Conservation (phyloP, 495 filamentous ascomycete species). For the Neurospora tetraspora region DNA sequence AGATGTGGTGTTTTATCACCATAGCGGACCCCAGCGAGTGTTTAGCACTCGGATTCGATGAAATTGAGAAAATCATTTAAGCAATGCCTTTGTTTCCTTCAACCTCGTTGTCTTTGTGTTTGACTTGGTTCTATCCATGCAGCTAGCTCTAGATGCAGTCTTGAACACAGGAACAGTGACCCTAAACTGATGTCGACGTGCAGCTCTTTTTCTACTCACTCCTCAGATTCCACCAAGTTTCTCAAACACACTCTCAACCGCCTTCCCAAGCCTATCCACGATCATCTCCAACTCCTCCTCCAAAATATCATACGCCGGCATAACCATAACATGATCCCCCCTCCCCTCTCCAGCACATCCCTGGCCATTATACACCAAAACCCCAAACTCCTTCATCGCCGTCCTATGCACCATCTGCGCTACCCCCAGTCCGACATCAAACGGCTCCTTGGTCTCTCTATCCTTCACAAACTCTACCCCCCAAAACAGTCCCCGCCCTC, state of each 20-base stretch:
- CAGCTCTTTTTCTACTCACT: background rate
- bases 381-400: conserved; percentile 38
- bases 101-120: background rate
- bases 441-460: conserved; percentile 35
- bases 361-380: conserved; percentile 57
- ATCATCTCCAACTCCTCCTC: conserved; percentile 45
- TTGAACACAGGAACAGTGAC: background rate
- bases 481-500: conserved; percentile 55
- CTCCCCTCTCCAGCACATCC: conserved; percentile 53
- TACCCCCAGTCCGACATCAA: conserved; percentile 28
- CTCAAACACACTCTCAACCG: background rate
- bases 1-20: background rate
- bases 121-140: background rate
- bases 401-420: conserved; percentile 40
- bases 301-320: conserved; percentile 26
- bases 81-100: background rate
- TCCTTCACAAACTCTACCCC: conserved; percentile 48
- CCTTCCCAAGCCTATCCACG: conserved; percentile 25
- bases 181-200: background rate
- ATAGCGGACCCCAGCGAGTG: background rate
- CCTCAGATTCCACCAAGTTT: background rate
- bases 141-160: background rate
- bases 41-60: background rate
- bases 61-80: background rate
- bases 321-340: conserved; percentile 65